Evolutionary conservation across 257 asterid species (phyloP), one percentile per base, ranked within the genome.

Genomic region (Plantago ovata): DNA sequence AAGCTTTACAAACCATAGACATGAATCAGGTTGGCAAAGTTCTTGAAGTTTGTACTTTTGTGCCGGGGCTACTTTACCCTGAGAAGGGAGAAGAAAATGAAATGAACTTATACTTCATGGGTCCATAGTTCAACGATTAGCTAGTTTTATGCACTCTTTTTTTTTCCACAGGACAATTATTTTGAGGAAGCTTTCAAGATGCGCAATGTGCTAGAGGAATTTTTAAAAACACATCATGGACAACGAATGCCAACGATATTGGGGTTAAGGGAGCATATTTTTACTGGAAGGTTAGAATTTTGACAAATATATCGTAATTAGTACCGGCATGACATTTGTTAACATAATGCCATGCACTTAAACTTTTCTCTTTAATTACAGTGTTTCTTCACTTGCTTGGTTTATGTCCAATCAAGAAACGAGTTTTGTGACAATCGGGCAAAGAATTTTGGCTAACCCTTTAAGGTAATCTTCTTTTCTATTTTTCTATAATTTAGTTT

Each of bases 381-480:
- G 97, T 84, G 99, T 93, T 73, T 93, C 97, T 58, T 93, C 99
- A 62, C 96, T 93, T 14, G 99, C 97, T 67, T 89, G 99, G 99
- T 89, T 93, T 81, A 93, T 93, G 99, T 93, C 99, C 80, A 93
- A 89, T 78, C 99, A 93, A 81, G 99, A 93, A 80, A 86, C 97
- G 53, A 93, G 99, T 65, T 93, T 93, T 70, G 99, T 93, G 73
- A 93, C 99, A 22, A 93, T 93, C 60, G 99, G 97, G 50, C 99
- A 93, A 71, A 81, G 99, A 79, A 68, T 86, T 68, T 68, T 93
- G 83, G 99, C 99, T 44, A 82, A 77, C 72, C 99, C 99, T 43
- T 68, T 93, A 13, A 84, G 97, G 98, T 92, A 73, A 50, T 18
- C 33, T 50, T 50, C 21, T 19, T 21, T 48, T 33, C 9, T 32